phyloP scores from a whole-genome alignment of 1,284 basidiomycete genomes.

The Chalciporus sp. region DNA sequence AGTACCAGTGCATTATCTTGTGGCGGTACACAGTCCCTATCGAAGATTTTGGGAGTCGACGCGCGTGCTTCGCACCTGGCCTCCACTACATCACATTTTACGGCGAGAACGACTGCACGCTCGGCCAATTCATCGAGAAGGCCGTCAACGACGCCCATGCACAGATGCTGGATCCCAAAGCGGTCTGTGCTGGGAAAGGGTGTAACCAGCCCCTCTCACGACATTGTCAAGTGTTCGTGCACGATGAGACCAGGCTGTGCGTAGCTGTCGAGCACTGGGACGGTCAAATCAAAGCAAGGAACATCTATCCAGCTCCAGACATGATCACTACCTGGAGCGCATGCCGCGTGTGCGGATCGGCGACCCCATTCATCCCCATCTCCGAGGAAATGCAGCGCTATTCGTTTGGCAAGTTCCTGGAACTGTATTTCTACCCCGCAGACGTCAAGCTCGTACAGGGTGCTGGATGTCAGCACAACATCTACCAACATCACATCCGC shows the following conservation, averaged over 20 bases:
- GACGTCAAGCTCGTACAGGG: slow-evolving; percentile 81
- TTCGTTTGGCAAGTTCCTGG: slow-evolving; percentile 92
- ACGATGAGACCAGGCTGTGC: slow-evolving; percentile 83
- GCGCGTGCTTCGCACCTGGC: slow-evolving; percentile 71
- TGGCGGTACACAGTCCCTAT: slow-evolving; percentile 77
- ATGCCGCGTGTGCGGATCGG: slow-evolving; percentile 80
- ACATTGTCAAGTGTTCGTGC: slow-evolving; percentile 89
- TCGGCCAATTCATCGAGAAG: slow-evolving; percentile 91
- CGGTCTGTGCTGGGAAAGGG: slow-evolving; percentile 78
- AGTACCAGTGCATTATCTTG: slow-evolving; percentile 87
- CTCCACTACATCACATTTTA: slow-evolving; percentile 87
- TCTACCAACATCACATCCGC: slow-evolving; percentile 90
- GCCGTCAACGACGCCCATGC: slow-evolving; percentile 71
- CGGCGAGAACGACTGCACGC: slow-evolving; percentile 88
- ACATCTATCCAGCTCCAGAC: slow-evolving; percentile 61
- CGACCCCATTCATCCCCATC: slow-evolving; percentile 87
- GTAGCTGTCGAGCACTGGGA: slow-evolving; percentile 90
- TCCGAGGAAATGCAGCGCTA: slow-evolving; percentile 93
- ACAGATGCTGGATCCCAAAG: slow-evolving; percentile 70
- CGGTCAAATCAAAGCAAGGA: slow-evolving; percentile 64
- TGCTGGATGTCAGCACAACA: slow-evolving; percentile 90
- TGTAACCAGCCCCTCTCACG: slow-evolving; percentile 83
- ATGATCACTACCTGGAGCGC: slow-evolving; percentile 92
- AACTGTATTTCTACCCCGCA: slow-evolving; percentile 90
- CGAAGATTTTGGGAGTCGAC: slow-evolving; percentile 61